Evolutionary conservation across 176 grass and related monocot species (phyloP).

Genomic region (Phoenix dactylifera): DNA sequence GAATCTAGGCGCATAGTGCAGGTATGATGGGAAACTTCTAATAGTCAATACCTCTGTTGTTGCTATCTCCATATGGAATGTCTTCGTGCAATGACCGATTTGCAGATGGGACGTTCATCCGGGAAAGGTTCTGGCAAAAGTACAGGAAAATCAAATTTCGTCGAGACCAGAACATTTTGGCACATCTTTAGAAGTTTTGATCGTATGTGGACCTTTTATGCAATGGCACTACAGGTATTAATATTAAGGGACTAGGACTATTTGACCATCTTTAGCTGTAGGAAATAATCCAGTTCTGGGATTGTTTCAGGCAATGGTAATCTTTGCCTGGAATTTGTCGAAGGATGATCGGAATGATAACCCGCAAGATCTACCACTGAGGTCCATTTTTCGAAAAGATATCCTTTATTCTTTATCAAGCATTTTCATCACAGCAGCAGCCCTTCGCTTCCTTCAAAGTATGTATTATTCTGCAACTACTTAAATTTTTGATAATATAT

Average conservation of each 20-base stretch:
- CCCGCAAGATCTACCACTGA: slow-evolving; percentile 25
- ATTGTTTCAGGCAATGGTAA: slow-evolving; percentile 70
- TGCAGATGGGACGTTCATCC: slow-evolving; percentile 45
- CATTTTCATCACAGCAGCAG: slow-evolving; percentile 79
- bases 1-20: slow-evolving; percentile 34
- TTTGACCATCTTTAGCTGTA: not conserved
- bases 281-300: slow-evolving; percentile 2
- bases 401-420: slow-evolving; percentile 76
- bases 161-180: slow-evolving; percentile 96
- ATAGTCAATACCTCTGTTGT: slow-evolving; percentile 18
- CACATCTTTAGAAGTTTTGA: slow-evolving; percentile 95
- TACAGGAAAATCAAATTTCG: slow-evolving; percentile 87
- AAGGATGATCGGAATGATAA: no score
- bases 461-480: slow-evolving; percentile 5
- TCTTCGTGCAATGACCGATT: slow-evolving; percentile 20
- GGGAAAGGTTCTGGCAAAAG: slow-evolving; percentile 46
- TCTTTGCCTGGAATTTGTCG: slow-evolving; percentile 52
- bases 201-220: slow-evolving; percentile 97
- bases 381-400: slow-evolving; percentile 54
- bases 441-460: slow-evolving; percentile 88
- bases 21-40: slow-evolving; percentile 30
- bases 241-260: not conserved
- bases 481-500: no score
- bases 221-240: slow-evolving; percentile 75
- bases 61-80: slow-evolving; percentile 13